phyloP scores from a whole-genome alignment of 2,329 filamentous ascomycete species.

The Colletotrichum paranaense region DNA sequence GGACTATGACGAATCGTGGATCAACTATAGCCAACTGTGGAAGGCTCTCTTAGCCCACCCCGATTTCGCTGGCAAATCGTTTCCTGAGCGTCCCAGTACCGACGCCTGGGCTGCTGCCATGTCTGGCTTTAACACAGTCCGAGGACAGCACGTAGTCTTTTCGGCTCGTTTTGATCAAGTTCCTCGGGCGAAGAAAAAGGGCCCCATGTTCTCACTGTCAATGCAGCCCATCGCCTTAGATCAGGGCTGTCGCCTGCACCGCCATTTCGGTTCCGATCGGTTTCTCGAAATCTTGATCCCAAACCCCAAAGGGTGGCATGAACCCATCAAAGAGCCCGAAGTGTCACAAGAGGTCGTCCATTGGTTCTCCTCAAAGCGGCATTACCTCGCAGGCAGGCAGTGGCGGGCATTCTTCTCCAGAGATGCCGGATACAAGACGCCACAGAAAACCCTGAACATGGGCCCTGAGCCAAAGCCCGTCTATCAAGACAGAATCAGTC shows the following conservation, averaged over 20 bases:
- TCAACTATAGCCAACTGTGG: slow-evolving; percentile 58
- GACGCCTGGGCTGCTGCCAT: slow-evolving; percentile 60
- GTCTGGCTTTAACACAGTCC: slow-evolving; percentile 46
- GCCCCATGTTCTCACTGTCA: slow-evolving; percentile 57
- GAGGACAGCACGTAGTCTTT: slow-evolving; percentile 53
- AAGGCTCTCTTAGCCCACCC: slow-evolving; percentile 50
- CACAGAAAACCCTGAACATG: slow-evolving; percentile 50
- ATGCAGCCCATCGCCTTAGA: slow-evolving; percentile 63
- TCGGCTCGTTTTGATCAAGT: slow-evolving; percentile 43
- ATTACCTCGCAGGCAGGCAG: slow-evolving; percentile 57
- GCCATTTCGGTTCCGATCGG: slow-evolving; percentile 68
- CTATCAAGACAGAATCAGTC: slow-evolving; percentile 40
- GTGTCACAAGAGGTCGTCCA: slow-evolving; percentile 38
- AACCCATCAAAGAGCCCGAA: slow-evolving; percentile 41
- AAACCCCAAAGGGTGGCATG: slow-evolving; percentile 46
- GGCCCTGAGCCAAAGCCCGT: slow-evolving; percentile 39
- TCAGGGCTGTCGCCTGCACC: slow-evolving; percentile 60
- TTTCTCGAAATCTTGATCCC: slow-evolving; percentile 68
- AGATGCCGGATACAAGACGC: slow-evolving; percentile 21
- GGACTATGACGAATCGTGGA: slow-evolving; percentile 53
- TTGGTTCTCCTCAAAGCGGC: slow-evolving; percentile 53
- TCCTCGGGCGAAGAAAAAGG: slow-evolving; percentile 34
- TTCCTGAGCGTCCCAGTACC: slow-evolving; percentile 59
- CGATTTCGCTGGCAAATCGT: slow-evolving; percentile 53
- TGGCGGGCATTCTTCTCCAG: slow-evolving; percentile 62